These are phyloP conservation scores for Podospora anserina DNA, from an alignment of 495 filamentous ascomycete genomes.

Conservation along the genomic window DNA sequence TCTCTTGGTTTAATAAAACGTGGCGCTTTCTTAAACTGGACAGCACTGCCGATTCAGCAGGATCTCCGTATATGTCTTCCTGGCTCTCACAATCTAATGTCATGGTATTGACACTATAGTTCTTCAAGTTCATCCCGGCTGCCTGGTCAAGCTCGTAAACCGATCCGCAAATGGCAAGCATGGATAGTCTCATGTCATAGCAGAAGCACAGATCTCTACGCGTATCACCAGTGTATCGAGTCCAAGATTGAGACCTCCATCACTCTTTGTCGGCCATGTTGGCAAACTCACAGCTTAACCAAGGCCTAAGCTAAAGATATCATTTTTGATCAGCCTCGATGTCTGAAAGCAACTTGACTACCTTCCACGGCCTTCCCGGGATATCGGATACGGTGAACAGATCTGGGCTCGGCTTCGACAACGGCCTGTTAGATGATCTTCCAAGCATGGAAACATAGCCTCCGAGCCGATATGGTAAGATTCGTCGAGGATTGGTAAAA, in stretches of 20 bases:
- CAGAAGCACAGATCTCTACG: background rate
- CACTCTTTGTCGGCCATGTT: background rate
- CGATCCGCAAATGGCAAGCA: no score
- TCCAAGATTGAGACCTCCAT: no score
- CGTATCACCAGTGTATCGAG: no score
- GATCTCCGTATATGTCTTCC: no score
- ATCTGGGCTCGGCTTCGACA: background rate
- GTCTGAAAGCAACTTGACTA: background rate
- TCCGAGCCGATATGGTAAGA: background rate
- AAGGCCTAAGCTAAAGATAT: background rate
- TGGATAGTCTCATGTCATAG: no score
- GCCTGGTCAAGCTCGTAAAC: no score
- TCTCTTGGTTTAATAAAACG: no score
- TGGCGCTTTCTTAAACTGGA: no score
- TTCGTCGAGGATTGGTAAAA: background rate
- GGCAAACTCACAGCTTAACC: background rate
- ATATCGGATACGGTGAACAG: background rate
- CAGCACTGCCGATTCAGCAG: no score
- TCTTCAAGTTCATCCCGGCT: no score
- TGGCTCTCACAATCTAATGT: no score
- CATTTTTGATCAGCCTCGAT: background rate
- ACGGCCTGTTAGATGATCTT: background rate
- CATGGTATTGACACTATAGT: no score
- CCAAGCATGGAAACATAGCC: background rate
- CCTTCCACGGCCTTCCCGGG: background rate